Base-by-base conservation (phyloP, 352 stramenopile species). In the Phytophthora sp. region DNA sequence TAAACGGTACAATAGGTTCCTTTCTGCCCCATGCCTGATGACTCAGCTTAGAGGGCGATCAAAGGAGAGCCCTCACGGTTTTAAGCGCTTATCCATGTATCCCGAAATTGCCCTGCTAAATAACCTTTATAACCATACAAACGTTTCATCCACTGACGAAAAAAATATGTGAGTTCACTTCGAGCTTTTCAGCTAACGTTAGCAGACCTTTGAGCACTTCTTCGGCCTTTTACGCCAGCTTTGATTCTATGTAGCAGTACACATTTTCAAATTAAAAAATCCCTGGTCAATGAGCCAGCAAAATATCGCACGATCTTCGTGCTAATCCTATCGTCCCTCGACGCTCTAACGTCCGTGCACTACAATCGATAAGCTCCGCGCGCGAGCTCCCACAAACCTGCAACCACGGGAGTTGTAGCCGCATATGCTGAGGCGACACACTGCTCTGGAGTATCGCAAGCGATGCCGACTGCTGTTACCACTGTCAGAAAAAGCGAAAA, bases 371-470 rank as follows among this genome's bases (percentile, higher is more conserved):
- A 92, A 3, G 80, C 84, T 30, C 84, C 70, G 15, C 69, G 66
- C 13, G 64, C 57, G 29, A 88, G 51, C 20, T 66, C 33, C 56
- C 60, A 79, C 46, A 89, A 46, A 24, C 66, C 51, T 41, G 80
- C 27, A 11, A 78, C 33, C 44, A 85, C 55, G 13, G 75, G 57
- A 16, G 63, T 57, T 21, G 55, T 54, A 24, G 70, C 42, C 39
- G 69, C 24, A 62, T 76, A 84, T 39, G 71, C 84, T 21, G 74
- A 79, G 39, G 69, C 53, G 4, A 71, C 77, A 47, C 86, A 94
- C 41, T 84, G 70, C 41, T 85, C 69, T 21, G 86, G 84, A 24
- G 78, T 60, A 69, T 94, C 86, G 59, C 86, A 94, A 23, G 86
- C 86, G 47, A 94, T 88, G 6, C 62, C 79, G 16, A 94, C 82